Evolutionary conservation across 73 alveolate genomes (phyloP).

Genomic region (Effrenium voratum): DNA sequence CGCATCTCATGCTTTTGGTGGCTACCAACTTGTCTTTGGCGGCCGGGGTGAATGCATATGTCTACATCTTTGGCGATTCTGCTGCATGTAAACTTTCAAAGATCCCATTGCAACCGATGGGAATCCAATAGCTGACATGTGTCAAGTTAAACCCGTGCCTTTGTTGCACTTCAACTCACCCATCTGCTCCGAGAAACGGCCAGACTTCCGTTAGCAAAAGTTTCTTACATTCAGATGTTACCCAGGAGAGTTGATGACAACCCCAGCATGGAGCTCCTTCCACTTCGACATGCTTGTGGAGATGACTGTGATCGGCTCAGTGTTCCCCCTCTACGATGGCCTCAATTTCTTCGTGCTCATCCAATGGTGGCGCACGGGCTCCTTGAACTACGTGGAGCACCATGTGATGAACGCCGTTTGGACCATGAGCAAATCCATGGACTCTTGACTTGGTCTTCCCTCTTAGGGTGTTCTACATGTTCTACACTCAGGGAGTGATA

Average conservation of each 20-base stretch:
- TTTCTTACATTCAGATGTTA: too few species aligned
- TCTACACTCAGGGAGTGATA: too few species aligned
- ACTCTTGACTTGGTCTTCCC: not conserved
- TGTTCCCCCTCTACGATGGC: slow-evolving; percentile 78
- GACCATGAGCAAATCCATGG: slow-evolving; percentile 40
- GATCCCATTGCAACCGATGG: too few species aligned
- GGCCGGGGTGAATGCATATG: not conserved
- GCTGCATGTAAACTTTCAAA: not conserved
- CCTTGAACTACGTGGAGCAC: slow-evolving; percentile 30
- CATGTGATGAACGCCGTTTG: slow-evolving; percentile 83
- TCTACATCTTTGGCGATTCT: not conserved
- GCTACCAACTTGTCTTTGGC: not conserved
- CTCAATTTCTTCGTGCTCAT: slow-evolving; percentile 1
- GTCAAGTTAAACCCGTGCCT: too few species aligned
- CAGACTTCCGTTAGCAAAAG: too few species aligned
- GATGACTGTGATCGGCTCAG: slow-evolving; percentile 78
- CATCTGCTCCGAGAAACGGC: too few species aligned
- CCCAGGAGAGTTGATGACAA: not conserved
- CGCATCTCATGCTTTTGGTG: not conserved
- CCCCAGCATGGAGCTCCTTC: slow-evolving; percentile 16
- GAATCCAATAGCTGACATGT: too few species aligned
- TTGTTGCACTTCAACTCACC: too few species aligned
- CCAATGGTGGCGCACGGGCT: not conserved
- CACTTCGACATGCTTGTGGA: slow-evolving; percentile 52
- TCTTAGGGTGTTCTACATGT: not conserved